Conservation (phyloP, 495 filamentous ascomycete species). For the Neohortaea acidophila region DNA sequence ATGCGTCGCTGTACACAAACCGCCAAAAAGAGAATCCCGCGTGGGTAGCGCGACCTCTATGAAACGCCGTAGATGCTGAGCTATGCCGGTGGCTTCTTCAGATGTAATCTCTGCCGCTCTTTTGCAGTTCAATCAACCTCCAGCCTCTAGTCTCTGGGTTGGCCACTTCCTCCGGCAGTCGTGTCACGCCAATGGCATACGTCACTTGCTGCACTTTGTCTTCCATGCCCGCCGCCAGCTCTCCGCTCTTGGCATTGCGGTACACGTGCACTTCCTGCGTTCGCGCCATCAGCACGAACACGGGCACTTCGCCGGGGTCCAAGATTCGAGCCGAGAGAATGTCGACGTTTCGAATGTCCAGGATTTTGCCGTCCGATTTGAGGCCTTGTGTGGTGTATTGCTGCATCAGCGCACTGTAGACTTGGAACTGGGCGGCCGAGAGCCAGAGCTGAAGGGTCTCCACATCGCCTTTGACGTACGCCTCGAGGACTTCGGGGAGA, state of each 20-base stretch:
- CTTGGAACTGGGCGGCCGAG: slow-evolving; percentile 81
- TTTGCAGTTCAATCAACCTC: slow-evolving; percentile 95
- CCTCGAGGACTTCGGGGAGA: slow-evolving; percentile 89
- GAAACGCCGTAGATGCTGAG: background rate
- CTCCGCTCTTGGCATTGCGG: slow-evolving; percentile 69
- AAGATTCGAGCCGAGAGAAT: slow-evolving; percentile 76
- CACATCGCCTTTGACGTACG: slow-evolving; percentile 89
- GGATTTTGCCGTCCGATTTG: slow-evolving; percentile 82
- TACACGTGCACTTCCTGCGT: slow-evolving; percentile 99
- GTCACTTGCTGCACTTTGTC: slow-evolving; percentile 96
- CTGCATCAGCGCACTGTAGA: slow-evolving; percentile 84
- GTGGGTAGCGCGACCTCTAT: background rate
- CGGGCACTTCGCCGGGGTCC: slow-evolving; percentile 92
- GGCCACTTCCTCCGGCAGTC: slow-evolving; percentile 84
- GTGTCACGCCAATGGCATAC: slow-evolving; percentile 89
- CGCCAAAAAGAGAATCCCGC: background rate
- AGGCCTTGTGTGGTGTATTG: slow-evolving; percentile 88
- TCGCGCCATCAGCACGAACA: slow-evolving; percentile 89
- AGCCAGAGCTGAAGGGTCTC: slow-evolving; percentile 89
- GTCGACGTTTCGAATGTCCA: slow-evolving; percentile 89
- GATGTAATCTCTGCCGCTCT: slow-evolving; percentile 90
- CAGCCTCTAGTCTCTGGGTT: slow-evolving; percentile 94
- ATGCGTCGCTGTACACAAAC: background rate
- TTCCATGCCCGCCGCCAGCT: slow-evolving; percentile 96
- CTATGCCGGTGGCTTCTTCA: slow-evolving; percentile 29